Evolutionary conservation across 306 rosid species (phyloP).

Genomic region (Prunus persica): Prunus_persica_NCBIv2 NC_034014.1:25272001-25272500

Average conservation of each 20-base stretch:
- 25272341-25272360: neutral
- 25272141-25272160: neutral
- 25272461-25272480: neutral
- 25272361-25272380: neutral
- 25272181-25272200: neutral
- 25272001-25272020: neutral
- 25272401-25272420: neutral
- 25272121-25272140: neutral
- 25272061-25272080: neutral
- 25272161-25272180: neutral
- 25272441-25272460: neutral
- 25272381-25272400: neutral
- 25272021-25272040: conserved; percentile 3
- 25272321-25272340: neutral
- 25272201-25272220: neutral
- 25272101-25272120: neutral
- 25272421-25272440: neutral
- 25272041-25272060: conserved; percentile 10
- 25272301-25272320: neutral
- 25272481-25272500: neutral
- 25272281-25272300: neutral
- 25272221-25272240: too few species aligned
- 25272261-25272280: neutral
- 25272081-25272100: neutral
- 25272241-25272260: neutral